phyloP scores from a whole-genome alignment of 306 rosid species.

The Citrullus amarus region DNA sequence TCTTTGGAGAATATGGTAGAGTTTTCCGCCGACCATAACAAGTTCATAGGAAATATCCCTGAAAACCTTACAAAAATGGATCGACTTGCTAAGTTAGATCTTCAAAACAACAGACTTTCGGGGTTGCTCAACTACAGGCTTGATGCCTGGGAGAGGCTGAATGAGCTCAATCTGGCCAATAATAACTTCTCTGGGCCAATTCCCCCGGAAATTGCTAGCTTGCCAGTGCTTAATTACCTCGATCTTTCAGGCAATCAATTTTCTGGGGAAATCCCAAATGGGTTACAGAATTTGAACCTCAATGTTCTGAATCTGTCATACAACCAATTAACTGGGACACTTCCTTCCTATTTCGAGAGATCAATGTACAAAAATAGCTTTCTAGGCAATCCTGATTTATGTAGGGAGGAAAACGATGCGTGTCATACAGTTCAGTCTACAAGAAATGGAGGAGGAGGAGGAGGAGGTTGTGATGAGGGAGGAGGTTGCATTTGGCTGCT shows the following conservation, averaged over 20 bases:
- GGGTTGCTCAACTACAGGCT: conserved; percentile 49
- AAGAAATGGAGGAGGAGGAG: conserved; percentile 21
- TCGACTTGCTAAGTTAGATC: conserved; percentile 63
- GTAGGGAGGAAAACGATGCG: conserved; percentile 43
- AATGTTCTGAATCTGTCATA: conserved; percentile 61
- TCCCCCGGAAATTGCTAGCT: conserved; percentile 48
- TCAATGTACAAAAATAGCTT: conserved; percentile 52
- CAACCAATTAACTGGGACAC: conserved; percentile 51
- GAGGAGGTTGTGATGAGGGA: conserved; percentile 10
- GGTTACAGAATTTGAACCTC: conserved; percentile 65
- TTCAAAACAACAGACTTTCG: conserved; percentile 42
- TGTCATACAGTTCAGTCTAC: conserved; percentile 24
- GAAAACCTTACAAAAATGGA: conserved; percentile 36
- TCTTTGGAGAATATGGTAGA: conserved; percentile 41
- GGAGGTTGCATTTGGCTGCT: conserved; percentile 52
- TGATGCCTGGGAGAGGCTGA: conserved; percentile 45
- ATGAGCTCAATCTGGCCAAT: conserved; percentile 61
- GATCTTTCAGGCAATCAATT: conserved; percentile 62
- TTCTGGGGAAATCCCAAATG: conserved; percentile 51
- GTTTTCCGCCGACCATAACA: conserved; percentile 41
- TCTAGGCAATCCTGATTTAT: conserved; percentile 70
- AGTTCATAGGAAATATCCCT: conserved; percentile 47
- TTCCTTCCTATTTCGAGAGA: conserved; percentile 58
- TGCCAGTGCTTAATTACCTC: conserved; percentile 60
- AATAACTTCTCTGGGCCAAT: conserved; percentile 54